phyloP scores from a whole-genome alignment of 23 red algal species.

The Chondrus crispus region DNA sequence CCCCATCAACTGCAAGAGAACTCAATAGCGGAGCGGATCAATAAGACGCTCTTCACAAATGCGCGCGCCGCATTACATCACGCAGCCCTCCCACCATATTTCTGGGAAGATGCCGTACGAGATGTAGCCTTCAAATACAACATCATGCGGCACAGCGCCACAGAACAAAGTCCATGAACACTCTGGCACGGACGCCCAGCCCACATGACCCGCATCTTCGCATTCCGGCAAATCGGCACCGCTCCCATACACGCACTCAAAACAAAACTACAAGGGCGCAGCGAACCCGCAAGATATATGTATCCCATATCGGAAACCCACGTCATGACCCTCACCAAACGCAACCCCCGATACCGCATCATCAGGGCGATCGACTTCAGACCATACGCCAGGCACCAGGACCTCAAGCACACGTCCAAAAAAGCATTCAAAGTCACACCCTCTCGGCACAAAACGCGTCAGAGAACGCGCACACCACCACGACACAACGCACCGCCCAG shows the following conservation, averaged over 20 bases:
- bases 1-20: neutral
- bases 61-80: neutral
- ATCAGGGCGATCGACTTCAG: too few species aligned
- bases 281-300: neutral
- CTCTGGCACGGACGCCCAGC: neutral
- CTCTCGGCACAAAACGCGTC: too few species aligned
- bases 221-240: neutral
- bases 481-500: too few species aligned
- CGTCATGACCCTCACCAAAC: too few species aligned
- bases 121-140: neutral
- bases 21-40: neutral
- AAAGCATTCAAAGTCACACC: too few species aligned
- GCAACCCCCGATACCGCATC: too few species aligned
- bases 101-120: neutral
- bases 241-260: neutral
- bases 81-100: neutral
- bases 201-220: neutral
- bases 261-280: neutral
- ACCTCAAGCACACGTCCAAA: too few species aligned
- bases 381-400: too few species aligned
- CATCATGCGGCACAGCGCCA: neutral
- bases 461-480: too few species aligned
- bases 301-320: neutral
- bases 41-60: neutral
- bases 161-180: neutral